phyloP scores from a whole-genome alignment of 371 early-diverging fungal genomes.

The Apophysomyces sp. region DNA sequence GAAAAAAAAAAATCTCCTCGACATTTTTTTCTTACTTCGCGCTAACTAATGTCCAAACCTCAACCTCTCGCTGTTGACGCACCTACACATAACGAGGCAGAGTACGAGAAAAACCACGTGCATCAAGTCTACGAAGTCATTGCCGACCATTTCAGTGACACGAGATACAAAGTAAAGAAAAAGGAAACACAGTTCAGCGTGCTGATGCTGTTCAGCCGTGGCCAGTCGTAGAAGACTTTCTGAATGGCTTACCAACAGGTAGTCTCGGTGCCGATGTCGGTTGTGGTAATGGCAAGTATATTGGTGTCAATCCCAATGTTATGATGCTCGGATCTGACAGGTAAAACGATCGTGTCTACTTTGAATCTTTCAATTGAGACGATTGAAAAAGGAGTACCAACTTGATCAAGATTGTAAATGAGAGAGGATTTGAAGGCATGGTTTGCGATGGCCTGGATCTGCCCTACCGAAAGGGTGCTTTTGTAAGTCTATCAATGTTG shows the following conservation, averaged over 20 bases:
- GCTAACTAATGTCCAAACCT: conserved; percentile 29
- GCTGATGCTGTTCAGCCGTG: conserved; percentile 67
- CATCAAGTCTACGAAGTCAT: conserved; percentile 93
- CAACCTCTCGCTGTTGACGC: conserved; percentile 57
- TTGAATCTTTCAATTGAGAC: background rate
- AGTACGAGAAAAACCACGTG: conserved; percentile 78
- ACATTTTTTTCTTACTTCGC: background rate
- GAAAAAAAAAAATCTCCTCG: too few relatives aligned
- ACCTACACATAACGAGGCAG: conserved; percentile 44
- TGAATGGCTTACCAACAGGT: conserved; percentile 60
- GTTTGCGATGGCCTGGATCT: conserved; percentile 81
- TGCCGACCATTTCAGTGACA: conserved; percentile 91
- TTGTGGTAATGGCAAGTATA: conserved; percentile 98
- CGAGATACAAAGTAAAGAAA: conserved; percentile 83
- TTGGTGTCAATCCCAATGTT: conserved; percentile 79
- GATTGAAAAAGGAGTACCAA: conserved; percentile 61
- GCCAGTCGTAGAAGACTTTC: conserved; percentile 93
- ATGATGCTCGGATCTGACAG: conserved; percentile 85
- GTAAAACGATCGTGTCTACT: conserved; percentile 35
- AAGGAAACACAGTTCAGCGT: background rate
- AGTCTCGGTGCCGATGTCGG: conserved; percentile 93
- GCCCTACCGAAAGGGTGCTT: conserved; percentile 70
- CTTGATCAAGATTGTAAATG: conserved; percentile 73
- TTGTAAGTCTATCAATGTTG: conserved; percentile 52
- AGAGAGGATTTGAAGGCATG: conserved; percentile 82